These are phyloP conservation scores for Comarum palustre DNA, from an alignment of 306 rosid genomes.

Conservation along the genomic window DNA sequence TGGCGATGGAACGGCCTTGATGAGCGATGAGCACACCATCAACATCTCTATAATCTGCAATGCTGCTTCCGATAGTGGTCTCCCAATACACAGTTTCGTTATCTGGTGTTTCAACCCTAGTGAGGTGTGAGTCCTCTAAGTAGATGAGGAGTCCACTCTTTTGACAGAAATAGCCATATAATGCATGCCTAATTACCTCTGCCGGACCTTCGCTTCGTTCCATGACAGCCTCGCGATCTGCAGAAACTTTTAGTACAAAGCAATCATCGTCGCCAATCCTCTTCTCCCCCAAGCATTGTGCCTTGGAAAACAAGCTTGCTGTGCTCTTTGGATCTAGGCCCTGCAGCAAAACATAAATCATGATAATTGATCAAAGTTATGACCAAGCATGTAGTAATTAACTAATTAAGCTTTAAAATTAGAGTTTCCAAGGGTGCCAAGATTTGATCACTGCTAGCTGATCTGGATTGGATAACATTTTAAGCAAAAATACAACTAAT, in stretches of 20 bases:
- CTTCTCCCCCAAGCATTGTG: constrained; percentile 85
- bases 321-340: constrained; percentile 93
- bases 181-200: constrained; percentile 81
- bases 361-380: neutral
- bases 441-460: neutral
- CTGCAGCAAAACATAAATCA: constrained; percentile 24
- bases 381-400: too few species aligned
- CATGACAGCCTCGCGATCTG: constrained; percentile 74
- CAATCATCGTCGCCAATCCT: constrained; percentile 74
- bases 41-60: constrained; percentile 71
- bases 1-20: constrained; percentile 84
- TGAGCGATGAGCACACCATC: constrained; percentile 81
- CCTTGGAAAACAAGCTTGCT: constrained; percentile 81
- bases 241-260: constrained; percentile 73
- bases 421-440: too few species aligned
- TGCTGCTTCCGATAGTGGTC: constrained; percentile 92
- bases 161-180: constrained; percentile 90
- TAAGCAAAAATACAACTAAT: neutral
- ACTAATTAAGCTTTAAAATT: too few species aligned
- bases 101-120: constrained; percentile 61
- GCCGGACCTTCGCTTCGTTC: constrained; percentile 89
- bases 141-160: constrained; percentile 86
- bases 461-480: neutral
- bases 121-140: constrained; percentile 89
- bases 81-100: constrained; percentile 78